Evolutionary conservation across 495 filamentous ascomycete species (phyloP).

Genomic region (Coniosporium apollinis): DNA sequence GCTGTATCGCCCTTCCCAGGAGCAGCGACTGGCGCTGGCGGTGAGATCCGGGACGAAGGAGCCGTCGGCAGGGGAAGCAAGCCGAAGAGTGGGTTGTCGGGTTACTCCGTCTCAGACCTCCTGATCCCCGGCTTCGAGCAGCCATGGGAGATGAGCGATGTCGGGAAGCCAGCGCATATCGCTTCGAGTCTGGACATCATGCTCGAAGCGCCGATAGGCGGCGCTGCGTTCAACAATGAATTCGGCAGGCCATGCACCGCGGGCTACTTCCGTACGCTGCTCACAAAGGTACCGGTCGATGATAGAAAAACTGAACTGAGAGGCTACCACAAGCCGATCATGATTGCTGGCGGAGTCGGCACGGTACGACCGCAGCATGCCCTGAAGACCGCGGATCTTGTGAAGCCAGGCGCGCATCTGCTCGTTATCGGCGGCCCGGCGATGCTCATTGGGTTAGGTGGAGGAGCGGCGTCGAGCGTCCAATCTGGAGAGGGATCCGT

Average conservation of each 20-base stretch:
- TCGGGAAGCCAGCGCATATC: slow-evolving; percentile 81
- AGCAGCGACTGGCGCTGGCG: slow-evolving; percentile 87
- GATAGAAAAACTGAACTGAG: slow-evolving; percentile 52
- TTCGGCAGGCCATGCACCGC: slow-evolving; percentile 84
- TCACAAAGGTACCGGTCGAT: slow-evolving; percentile 44
- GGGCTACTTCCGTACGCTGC: slow-evolving; percentile 79
- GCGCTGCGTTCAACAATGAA: slow-evolving; percentile 92
- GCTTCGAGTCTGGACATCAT: slow-evolving; percentile 91
- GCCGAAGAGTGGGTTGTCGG: slow-evolving; percentile 82
- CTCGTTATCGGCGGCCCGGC: slow-evolving; percentile 89
- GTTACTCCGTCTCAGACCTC: slow-evolving; percentile 88
- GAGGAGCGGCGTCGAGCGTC: slow-evolving; percentile 85
- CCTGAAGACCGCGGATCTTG: slow-evolving; percentile 58
- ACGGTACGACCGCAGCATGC: slow-evolving; percentile 92
- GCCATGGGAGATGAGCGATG: slow-evolving; percentile 71
- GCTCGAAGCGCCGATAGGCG: slow-evolving; percentile 89
- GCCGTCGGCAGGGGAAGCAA: slow-evolving; percentile 83
- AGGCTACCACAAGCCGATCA: slow-evolving; percentile 97
- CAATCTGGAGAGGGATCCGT: slow-evolving; percentile 75
- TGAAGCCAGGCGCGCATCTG: slow-evolving; percentile 67
- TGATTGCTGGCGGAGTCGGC: slow-evolving; percentile 92
- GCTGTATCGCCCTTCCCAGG: slow-evolving; percentile 78
- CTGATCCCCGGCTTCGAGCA: slow-evolving; percentile 63
- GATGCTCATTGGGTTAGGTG: slow-evolving; percentile 93
- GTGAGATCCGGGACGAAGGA: slow-evolving; percentile 88